Evolutionary conservation across 2,329 filamentous ascomycete genomes (phyloP), one percentile per base, ranked within the genome.

Genomic region (Amphichorda felina): DNA sequence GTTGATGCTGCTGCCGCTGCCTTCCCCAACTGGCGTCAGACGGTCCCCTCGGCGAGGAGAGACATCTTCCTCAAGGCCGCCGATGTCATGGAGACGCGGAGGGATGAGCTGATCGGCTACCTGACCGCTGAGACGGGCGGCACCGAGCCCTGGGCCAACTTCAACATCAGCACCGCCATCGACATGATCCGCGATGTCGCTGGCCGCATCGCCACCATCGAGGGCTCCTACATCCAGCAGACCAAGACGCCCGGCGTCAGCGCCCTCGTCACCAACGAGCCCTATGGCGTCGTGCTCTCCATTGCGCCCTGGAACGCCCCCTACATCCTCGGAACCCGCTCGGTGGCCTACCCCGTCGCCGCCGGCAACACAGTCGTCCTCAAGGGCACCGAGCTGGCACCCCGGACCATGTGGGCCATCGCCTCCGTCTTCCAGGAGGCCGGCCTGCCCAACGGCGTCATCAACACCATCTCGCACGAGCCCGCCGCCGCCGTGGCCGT

Each of bases 301-400:
- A 86, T 93, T 54, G 82, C 81, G 3, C 83, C 86, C 8, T 94
- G 86, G 70, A 75, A 79, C 43, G 68, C 72, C 2, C 63, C 71
- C 2, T 66, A 69, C 41, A 66, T 75, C 39, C 60, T 78, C 9
- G 69, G 68, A 14, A 49, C 64, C 18, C 61, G 73, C 30, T 54
- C 68, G 4, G 68, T 83, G 16, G 57, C 68, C 8, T 73, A 70
- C 41, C 77, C 85, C 3, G 63, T 91, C 4, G 86, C 86, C 3
- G 75, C 73, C 1, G 83, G 83, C n/a, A 88, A 88, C 55, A 85
- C 82, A 0, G 70, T 73, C 14, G 66, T 89, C 10, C 59, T 88
- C 41, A 89, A 88, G 54, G 79, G 71, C 2, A 73, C 77, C 4
- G 83, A 89, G 52, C 47, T 75, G 8, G 70, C 73, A 2, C 83